phyloP scores from a whole-genome alignment of 805 yeast genomes.

The Tetrapisispora namnaoensis region DNA sequence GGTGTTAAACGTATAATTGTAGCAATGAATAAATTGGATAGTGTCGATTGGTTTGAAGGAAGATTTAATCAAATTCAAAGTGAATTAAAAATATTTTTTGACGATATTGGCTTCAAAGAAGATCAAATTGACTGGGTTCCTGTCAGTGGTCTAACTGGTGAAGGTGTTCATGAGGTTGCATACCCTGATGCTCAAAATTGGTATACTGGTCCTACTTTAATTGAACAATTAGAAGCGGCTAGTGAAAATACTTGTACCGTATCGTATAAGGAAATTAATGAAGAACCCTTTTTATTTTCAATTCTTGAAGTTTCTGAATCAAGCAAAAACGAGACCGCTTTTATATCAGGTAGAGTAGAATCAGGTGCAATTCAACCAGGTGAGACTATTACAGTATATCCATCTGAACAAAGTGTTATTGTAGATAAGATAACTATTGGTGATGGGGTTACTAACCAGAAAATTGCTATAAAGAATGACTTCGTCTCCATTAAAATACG shows the following conservation, averaged over 20 bases:
- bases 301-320: constrained; percentile 53
- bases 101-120: constrained; percentile 75
- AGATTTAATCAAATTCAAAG: constrained; percentile 86
- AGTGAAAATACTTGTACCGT: constrained; percentile 12
- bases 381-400: constrained; percentile 49
- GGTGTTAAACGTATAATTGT: constrained; percentile 87
- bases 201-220: constrained; percentile 83
- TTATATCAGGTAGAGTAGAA: constrained; percentile 53
- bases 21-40: constrained; percentile 81
- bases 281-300: constrained; percentile 44
- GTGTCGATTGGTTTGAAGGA: constrained; percentile 86
- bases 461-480: constrained; percentile 45
- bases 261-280: constrained; percentile 18
- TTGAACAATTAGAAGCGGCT: constrained; percentile 63
- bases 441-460: constrained; percentile 11
- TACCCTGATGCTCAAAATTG: constrained; percentile 49
- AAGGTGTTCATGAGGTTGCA: constrained; percentile 81
- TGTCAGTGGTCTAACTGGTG: constrained; percentile 93
- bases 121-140: constrained; percentile 86
- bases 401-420: constrained; percentile 33
- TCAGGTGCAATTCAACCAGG: constrained; percentile 65
- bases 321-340: constrained; percentile 39
- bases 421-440: constrained; percentile 32
- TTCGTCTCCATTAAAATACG: constrained; percentile 38
- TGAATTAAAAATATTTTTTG: constrained; percentile 65